Evolutionary conservation across 2,329 filamentous ascomycete species (phyloP), one percentile per base, ranked within the genome.

Genomic region (Cercospora janseana): DNA sequence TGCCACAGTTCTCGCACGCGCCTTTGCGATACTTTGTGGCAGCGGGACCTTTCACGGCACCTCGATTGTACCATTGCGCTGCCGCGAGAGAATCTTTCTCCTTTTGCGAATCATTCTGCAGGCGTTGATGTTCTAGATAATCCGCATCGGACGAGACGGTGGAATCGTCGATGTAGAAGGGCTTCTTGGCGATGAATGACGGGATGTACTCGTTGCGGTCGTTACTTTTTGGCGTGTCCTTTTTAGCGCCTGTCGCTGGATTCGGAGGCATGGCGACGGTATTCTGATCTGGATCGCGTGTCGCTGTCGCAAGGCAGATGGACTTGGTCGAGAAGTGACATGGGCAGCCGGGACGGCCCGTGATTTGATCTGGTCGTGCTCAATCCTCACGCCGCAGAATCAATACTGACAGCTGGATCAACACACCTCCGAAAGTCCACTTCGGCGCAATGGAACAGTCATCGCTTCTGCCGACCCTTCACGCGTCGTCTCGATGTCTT

Each of bases 141-240:
- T 97, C 91, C 67, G 80, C 81, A 61, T 81, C 80, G 54, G 86
- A 79, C 31, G 70, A 69, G 32, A 47, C 44, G 53, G 85, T 82
- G 59, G 85, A 85, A 66, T 90, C 88, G 62, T 87, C 83, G 63
- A 94, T 84, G 71, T 97, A 98, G 73, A 98, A 98, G 4, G 93
- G 93, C 61, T 94, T 91, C 70, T 95, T 96, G 63, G 90, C 91
- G 74, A 98, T 98, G 78, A 96, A 98, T 46, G 88, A 84, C 4
- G 93, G 93, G 65, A 98, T 98, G 77, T 98, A 98, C 70, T 96
- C 73, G 79, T 98, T 98, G 71, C 93, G 89, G 70, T 95, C 90
- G 69, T 95, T 95, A 48, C 79, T 81, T 44, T 65, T 65, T 69
- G 95, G 67, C 77, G 95, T 94, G 71, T 91, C 86, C 72, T 70